Percentiles rank a stretch among this genome's conserved stretches.
phyloP scores from a whole-genome alignment of 257 asterid species.

The Petrea volubilis region DNA sequence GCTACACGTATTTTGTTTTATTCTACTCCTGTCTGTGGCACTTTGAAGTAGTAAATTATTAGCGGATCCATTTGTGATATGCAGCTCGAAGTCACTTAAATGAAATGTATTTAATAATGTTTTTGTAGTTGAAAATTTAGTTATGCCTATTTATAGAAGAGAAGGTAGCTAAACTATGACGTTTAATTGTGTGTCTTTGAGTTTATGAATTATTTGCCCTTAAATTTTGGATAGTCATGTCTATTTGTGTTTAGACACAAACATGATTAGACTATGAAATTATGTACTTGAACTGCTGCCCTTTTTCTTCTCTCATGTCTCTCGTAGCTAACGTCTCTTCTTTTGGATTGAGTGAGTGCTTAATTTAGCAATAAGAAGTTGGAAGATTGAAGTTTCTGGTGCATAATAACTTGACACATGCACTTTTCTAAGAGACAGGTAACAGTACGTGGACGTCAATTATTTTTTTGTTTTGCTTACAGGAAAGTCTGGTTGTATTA shows the following conservation, averaged over 20 bases:
- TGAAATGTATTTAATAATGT: not conserved
- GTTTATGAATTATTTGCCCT: not conserved
- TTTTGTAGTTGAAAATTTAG: not conserved
- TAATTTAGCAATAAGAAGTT: too few species aligned
- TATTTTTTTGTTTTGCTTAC: not conserved
- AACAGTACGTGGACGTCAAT: not conserved
- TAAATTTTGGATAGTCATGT: not conserved
- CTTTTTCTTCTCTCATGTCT: not conserved
- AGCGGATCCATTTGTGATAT: not conserved
- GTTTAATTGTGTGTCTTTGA: not conserved
- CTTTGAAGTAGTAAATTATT: not conserved
- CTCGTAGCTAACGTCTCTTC: not conserved
- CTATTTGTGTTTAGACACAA: not conserved
- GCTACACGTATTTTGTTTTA: not conserved
- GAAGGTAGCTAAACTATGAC: not conserved
- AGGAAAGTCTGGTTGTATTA: not conserved
- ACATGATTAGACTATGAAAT: not conserved
- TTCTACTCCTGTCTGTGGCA: not conserved
- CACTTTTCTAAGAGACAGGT: too few species aligned
- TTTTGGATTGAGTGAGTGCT: too few species aligned
- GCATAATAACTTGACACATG: not conserved
- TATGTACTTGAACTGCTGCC: not conserved
- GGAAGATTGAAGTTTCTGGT: not conserved
- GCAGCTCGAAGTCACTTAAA: not conserved
- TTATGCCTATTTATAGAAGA: not conserved